Conservation (phyloP, 306 rosid species). For the Ochetophila trinervis region DNA sequence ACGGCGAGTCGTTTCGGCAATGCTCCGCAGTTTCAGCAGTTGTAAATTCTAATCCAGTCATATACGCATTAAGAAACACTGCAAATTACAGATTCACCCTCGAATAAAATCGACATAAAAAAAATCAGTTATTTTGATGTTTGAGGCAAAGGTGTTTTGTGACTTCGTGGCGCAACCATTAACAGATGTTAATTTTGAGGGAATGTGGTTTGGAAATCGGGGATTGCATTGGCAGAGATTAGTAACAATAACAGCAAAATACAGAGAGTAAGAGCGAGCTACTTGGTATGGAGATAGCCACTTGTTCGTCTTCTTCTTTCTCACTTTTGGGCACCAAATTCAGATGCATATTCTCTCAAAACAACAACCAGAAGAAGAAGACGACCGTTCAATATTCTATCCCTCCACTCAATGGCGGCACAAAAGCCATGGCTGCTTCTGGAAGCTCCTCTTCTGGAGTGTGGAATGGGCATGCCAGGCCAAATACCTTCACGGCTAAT, state of each 20-base stretch:
- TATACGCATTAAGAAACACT: too few species aligned
- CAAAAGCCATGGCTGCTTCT: slow-evolving; percentile 11
- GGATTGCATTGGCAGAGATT: slow-evolving; percentile 3
- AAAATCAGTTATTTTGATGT: too few species aligned
- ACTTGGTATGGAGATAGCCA: slow-evolving; percentile 39
- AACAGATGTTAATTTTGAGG: neutral
- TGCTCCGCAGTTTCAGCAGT: too few species aligned
- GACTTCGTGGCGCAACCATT: slow-evolving; percentile 44
- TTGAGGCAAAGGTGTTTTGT: neutral
- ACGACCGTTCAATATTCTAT: neutral
- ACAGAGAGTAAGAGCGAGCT: too few species aligned
- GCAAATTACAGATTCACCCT: too few species aligned
- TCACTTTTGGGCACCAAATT: slow-evolving; percentile 28
- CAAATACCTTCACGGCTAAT: slow-evolving; percentile 18
- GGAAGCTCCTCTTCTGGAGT: slow-evolving; percentile 15
- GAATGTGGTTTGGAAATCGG: too few species aligned
- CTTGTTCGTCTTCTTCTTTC: slow-evolving; percentile 15
- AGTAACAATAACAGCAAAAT: neutral
- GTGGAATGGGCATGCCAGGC: slow-evolving; percentile 33
- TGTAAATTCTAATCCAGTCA: too few species aligned
- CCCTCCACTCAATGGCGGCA: neutral
- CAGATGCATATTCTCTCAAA: slow-evolving; percentile 23
- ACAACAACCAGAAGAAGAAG: neutral
- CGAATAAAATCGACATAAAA: too few species aligned
- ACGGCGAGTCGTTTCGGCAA: too few species aligned